Evolutionary conservation across 73 alveolate genomes (phyloP), one percentile per base, ranked within the genome.

Genomic region (Uronychia setigera): DNA sequence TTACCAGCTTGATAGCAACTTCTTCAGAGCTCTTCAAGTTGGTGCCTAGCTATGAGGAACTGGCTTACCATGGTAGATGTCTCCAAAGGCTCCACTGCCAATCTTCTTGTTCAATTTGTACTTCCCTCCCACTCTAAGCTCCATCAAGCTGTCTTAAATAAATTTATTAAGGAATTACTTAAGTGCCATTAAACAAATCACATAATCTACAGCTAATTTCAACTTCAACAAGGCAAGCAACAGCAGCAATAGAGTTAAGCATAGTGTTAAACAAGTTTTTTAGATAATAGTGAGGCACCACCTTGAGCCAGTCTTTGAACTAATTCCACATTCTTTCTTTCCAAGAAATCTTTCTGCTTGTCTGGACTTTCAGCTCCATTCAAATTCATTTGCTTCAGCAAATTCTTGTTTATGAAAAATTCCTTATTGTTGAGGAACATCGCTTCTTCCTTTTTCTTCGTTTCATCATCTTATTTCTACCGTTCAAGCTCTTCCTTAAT

Each of bases 1-100:
- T n/a, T 76, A 76, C 94, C 1, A 82, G 87, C 84, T 97, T 97
- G 35, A 97, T 92, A 13, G 99, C 98, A 32, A 94, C 89, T 81
- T 95, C 97, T 81, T 87, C 92, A 0, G 91, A 85, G 59, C 95
- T 93, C 58, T 81, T 81, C 35, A 87, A 60, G 89, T 96, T 92
- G 74, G 32, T 78, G 13, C 87, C 94, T 81, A 74, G 75, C 32
- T 26, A 14, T 25, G 30, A 46, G 19, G n/a, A 5, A 11, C 67
- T 46, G 5, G n/a, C 81, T 76, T 76, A 76, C 81, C 81, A 1
- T n/a, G 75, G 85, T 86, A 96, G 25, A 97, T 96, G 80, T 94
- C 98, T 31, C 99, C 99, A 87, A 92, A 97, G 32, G 98, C 95
- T 28, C 99, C 99, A 80, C 92, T 88, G 31, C 99, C 99, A 46